A percentile compares a stretch with the other conserved stretches of the same genome.
Evolutionary conservation across 306 rosid genomes (phyloP).

Genomic region (Datisca glomerata): DNA sequence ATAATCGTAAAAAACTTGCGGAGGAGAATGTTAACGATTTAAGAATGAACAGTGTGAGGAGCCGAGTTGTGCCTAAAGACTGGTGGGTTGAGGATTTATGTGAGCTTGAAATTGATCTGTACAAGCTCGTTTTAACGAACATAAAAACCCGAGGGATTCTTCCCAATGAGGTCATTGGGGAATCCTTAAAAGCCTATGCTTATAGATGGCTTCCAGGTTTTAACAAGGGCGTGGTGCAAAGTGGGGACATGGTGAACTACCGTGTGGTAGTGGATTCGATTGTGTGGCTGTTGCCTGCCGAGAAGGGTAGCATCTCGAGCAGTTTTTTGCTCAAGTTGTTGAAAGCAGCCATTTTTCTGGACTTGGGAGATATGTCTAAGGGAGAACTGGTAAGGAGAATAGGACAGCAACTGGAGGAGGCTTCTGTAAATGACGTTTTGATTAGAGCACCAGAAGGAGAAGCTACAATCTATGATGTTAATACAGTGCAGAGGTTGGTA

Average conservation of each 20-base stretch:
- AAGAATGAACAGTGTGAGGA: conserved; percentile 45
- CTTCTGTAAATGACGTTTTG: conserved; percentile 68
- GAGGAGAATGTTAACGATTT: conserved; percentile 66
- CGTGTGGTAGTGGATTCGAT: conserved; percentile 45
- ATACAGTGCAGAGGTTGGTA: conserved; percentile 52
- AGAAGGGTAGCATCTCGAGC: conserved; percentile 70
- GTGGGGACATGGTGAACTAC: conserved; percentile 41
- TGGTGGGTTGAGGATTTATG: conserved; percentile 99
- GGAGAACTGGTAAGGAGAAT: conserved; percentile 59
- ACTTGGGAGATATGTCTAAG: conserved; percentile 40
- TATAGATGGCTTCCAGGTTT: conserved; percentile 72
- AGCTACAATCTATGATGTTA: conserved; percentile 43
- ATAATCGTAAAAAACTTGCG: conserved; percentile 67
- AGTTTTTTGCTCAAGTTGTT: conserved; percentile 69
- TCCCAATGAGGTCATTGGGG: conserved; percentile 71
- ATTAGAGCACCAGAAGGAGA: conserved; percentile 51
- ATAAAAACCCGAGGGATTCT: conserved; percentile 44
- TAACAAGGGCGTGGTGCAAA: conserved; percentile 59
- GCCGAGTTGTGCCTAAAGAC: conserved; percentile 69
- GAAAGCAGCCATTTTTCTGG: conserved; percentile 56
- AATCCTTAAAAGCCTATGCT: conserved; percentile 84
- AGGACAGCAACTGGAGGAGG: conserved; percentile 92
- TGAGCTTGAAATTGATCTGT: conserved; percentile 82
- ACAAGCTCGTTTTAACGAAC: conserved; percentile 41
- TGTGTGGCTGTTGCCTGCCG: conserved; percentile 62